A percentile compares a stretch with the other conserved stretches of the same genome.
These are phyloP conservation scores for Coriaria nepalensis DNA, from an alignment of 306 rosid genomes.

Conservation along the genomic window DNA sequence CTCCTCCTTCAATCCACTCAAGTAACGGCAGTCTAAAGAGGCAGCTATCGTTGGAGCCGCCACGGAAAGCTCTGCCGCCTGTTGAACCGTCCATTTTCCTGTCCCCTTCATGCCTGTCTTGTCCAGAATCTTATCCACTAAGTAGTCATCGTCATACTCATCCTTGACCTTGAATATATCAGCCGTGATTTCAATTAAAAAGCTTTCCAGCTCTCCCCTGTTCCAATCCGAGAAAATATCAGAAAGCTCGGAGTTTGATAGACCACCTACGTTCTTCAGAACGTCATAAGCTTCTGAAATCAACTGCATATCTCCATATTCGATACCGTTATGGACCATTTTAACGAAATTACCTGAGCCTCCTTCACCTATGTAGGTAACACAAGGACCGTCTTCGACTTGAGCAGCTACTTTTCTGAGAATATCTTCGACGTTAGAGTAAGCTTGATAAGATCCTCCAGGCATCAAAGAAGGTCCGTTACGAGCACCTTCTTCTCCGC, in stretches of 20 bases:
- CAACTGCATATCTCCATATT: constrained; percentile 87
- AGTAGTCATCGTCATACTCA: constrained; percentile 39
- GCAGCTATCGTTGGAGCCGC: constrained; percentile 92
- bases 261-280: constrained; percentile 61
- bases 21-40: constrained; percentile 64
- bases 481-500: constrained; percentile 91
- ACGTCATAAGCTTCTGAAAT: constrained; percentile 91
- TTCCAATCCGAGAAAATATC: constrained; percentile 77
- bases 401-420: constrained; percentile 70
- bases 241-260: constrained; percentile 49
- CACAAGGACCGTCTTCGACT: constrained; percentile 88
- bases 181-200: constrained; percentile 67
- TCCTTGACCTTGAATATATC: constrained; percentile 83
- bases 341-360: constrained; percentile 84
- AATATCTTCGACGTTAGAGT: constrained; percentile 51
- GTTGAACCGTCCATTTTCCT: constrained; percentile 94
- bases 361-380: constrained; percentile 76
- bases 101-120: constrained; percentile 96
- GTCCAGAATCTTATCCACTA: constrained; percentile 84
- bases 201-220: constrained; percentile 77
- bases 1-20: constrained; percentile 90
- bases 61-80: constrained; percentile 81
- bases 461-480: constrained; percentile 89
- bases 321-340: constrained; percentile 93
- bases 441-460: constrained; percentile 61